These are phyloP conservation scores for Backusella morwellensis DNA, from an alignment of 192 early-diverging fungal species.

Conservation along the genomic window DNA sequence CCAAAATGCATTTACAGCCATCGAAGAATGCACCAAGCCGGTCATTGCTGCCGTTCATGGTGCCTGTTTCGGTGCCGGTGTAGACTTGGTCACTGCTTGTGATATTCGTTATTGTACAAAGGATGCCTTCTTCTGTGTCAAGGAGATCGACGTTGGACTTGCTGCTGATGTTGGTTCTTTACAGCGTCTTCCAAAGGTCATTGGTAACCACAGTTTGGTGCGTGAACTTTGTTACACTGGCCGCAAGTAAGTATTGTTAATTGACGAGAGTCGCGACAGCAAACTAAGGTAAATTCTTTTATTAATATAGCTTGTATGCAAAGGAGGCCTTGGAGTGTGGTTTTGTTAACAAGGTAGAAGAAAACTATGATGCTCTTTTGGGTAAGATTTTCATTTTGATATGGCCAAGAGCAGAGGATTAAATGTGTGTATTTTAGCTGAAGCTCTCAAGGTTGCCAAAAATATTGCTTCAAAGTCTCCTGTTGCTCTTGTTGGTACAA, in stretches of 20 bases:
- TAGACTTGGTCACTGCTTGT: slow-evolving; percentile 89
- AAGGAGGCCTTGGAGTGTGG: slow-evolving; percentile 59
- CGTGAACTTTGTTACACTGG: slow-evolving; percentile 90
- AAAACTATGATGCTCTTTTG: slow-evolving; percentile 41
- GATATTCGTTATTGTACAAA: slow-evolving; percentile 83
- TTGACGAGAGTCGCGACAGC: neutral
- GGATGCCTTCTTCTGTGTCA: slow-evolving; percentile 82
- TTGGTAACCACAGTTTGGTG: slow-evolving; percentile 87
- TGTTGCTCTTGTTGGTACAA: slow-evolving; percentile 81
- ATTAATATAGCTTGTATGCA: slow-evolving; percentile 46
- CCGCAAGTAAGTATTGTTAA: slow-evolving; percentile 48
- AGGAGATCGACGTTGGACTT: slow-evolving; percentile 93
- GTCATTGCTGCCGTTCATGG: slow-evolving; percentile 90
- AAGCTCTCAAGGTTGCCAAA: slow-evolving; percentile 66
- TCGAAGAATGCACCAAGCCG: slow-evolving; percentile 84
- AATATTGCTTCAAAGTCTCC: slow-evolving; percentile 89
- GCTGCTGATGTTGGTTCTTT: slow-evolving; percentile 92
- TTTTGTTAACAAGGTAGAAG: slow-evolving; percentile 54
- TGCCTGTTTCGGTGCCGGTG: slow-evolving; percentile 80
- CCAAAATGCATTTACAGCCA: slow-evolving; percentile 70
- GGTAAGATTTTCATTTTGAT: slow-evolving; percentile 35
- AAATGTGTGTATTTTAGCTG: slow-evolving; percentile 28
- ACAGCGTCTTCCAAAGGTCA: slow-evolving; percentile 93
- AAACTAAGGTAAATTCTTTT: neutral
- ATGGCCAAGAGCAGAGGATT: neutral